Percentiles rank a stretch among this genome's conserved stretches.
Conservation (phyloP, 2,329 filamentous ascomycete species). For the Clonostachys sp. region DNA sequence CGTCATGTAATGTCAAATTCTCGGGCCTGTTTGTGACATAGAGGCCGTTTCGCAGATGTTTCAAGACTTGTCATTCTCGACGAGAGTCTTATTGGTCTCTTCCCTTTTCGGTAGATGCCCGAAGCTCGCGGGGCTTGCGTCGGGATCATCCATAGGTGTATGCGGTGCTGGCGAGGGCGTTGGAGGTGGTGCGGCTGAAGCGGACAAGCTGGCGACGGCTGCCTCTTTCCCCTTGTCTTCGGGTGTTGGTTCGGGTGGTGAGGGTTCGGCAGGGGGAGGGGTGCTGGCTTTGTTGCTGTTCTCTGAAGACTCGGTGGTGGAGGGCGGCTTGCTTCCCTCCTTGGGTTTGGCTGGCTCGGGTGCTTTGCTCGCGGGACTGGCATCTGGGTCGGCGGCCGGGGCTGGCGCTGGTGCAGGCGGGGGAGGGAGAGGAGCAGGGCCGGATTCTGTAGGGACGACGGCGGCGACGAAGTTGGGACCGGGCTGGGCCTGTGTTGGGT, state of each 20-base stretch:
- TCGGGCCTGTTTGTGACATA: no score
- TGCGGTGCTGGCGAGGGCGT: not conserved
- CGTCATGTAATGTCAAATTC: no score
- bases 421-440: not conserved
- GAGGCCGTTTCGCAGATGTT: not conserved
- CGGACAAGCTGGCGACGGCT: not conserved
- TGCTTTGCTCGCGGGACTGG: slow-evolving; percentile 6
- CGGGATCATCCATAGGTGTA: slow-evolving; percentile 3
- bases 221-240: slow-evolving; percentile 2
- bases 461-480: not conserved
- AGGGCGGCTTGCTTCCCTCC: not conserved
- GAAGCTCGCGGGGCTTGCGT: slow-evolving; percentile 8
- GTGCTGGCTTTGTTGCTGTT: not conserved
- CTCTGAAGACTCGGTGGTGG: not conserved
- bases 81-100: slow-evolving; percentile 1
- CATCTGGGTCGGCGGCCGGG: slow-evolving; percentile 1
- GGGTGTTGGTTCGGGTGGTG: not conserved
- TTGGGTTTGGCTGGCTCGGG: slow-evolving; percentile 4
- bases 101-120: slow-evolving; percentile 6
- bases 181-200: not conserved
- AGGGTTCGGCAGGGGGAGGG: not conserved
- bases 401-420: not conserved
- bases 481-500: not conserved
- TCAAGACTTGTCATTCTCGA: slow-evolving; percentile 1
- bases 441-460: not conserved